Percentiles rank a stretch among this genome's conserved stretches.
Evolutionary conservation across 75 land plant species (phyloP).

Genomic region (Selaginella tamariscina): DNA sequence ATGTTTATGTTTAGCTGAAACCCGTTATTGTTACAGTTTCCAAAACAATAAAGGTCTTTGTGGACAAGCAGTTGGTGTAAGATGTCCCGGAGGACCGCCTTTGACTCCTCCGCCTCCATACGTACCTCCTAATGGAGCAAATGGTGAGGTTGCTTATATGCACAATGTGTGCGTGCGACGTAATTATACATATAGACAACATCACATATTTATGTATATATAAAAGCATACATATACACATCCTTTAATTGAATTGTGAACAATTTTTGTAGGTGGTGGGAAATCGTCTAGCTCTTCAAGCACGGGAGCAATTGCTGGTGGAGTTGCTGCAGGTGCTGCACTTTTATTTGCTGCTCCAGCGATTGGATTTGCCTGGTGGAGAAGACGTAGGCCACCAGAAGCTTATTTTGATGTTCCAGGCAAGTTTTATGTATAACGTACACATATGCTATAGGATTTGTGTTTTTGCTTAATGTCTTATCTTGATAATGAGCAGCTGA

Average conservation of each 20-base stretch:
- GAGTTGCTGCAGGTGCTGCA: constrained; percentile 28
- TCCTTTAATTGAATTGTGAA: not conserved
- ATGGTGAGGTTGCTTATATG: not conserved
- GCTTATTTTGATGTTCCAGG: constrained; percentile 74
- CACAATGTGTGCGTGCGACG: not conserved
- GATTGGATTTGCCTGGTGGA: constrained; percentile 26
- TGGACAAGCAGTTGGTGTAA: not conserved
- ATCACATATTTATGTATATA: too few species aligned
- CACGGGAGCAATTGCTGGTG: constrained; percentile 19
- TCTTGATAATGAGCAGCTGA: not conserved
- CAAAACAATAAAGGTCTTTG: constrained; percentile 4
- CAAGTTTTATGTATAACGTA: constrained; percentile 17
- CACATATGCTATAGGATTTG: too few species aligned
- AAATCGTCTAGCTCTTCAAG: not conserved
- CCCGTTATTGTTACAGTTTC: too few species aligned
- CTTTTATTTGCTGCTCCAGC: constrained; percentile 19
- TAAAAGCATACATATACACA: too few species aligned
- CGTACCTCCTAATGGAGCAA: not conserved
- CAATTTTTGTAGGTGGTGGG: not conserved
- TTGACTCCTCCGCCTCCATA: not conserved
- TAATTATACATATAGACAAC: not conserved
- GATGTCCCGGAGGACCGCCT: constrained; percentile 5
- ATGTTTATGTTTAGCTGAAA: too few species aligned
- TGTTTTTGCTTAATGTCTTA: not conserved
- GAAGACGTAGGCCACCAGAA: constrained; percentile 34